Conservation (phyloP, 1,139 yeast genomes). For the Taphrina deformans region DNA sequence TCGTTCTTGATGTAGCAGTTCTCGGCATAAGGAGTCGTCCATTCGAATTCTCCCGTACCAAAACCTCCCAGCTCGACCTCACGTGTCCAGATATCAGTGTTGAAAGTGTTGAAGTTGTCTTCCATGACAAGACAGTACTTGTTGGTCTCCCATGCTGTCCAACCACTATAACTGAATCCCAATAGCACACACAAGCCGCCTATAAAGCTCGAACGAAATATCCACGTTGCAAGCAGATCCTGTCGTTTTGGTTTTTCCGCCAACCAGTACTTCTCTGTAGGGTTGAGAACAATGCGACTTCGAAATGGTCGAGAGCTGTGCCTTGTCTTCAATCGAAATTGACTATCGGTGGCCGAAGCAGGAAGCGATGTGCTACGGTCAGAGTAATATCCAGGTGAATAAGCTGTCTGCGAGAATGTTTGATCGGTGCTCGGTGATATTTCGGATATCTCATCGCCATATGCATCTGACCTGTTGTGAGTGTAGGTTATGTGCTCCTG, state of each 20-base stretch:
- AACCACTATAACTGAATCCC: slow-evolving; percentile 16
- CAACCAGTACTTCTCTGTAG: slow-evolving; percentile 16
- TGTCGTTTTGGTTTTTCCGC: not conserved
- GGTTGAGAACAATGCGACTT: not conserved
- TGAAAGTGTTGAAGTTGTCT: slow-evolving; percentile 26
- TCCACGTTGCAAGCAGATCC: slow-evolving; percentile 17
- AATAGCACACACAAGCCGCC: not conserved
- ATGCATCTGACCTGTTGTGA: not conserved
- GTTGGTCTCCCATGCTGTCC: slow-evolving; percentile 23
- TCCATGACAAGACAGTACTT: slow-evolving; percentile 26
- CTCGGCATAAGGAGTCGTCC: slow-evolving; percentile 36
- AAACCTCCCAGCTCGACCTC: slow-evolving; percentile 39
- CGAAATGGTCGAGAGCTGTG: slow-evolving; percentile 2
- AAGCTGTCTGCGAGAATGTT: not conserved
- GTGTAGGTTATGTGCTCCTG: slow-evolving; percentile 1
- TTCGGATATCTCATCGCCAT: not conserved
- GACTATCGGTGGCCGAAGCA: not conserved
- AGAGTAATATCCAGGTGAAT: not conserved
- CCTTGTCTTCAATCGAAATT: not conserved
- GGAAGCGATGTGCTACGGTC: not conserved
- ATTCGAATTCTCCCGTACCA: slow-evolving; percentile 39
- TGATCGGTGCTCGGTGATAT: not conserved
- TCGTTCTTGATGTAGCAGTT: slow-evolving; percentile 37
- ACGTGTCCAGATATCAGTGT: slow-evolving; percentile 32
- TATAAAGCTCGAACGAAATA: not conserved